Percentiles rank a stretch among this genome's conserved stretches.
Conservation (phyloP, 2,329 filamentous ascomycete species). For the Xylaria sp. region DNA sequence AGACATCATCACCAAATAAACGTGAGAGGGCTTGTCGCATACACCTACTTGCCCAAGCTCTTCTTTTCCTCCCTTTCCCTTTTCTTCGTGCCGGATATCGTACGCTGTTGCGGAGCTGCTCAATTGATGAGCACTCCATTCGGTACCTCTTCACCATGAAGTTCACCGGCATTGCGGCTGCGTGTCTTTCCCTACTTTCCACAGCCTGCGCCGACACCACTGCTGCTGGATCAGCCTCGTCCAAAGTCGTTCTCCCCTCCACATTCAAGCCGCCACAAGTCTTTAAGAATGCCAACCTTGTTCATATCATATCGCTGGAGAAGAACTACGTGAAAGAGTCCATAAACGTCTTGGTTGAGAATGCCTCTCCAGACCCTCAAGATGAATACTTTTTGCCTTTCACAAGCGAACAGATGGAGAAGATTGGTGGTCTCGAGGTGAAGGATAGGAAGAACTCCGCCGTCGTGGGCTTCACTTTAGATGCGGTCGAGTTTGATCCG, state of each 20-base stretch:
- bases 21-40: slow-evolving; percentile 32
- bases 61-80: slow-evolving; percentile 25
- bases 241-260: slow-evolving; percentile 68
- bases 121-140: slow-evolving; percentile 47
- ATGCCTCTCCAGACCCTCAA: slow-evolving; percentile 80
- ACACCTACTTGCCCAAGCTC: slow-evolving; percentile 33
- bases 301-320: slow-evolving; percentile 90
- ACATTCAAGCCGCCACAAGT: slow-evolving; percentile 87
- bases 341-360: slow-evolving; percentile 94
- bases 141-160: slow-evolving; percentile 54
- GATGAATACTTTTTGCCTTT: slow-evolving; percentile 93
- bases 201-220: slow-evolving; percentile 53
- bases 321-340: slow-evolving; percentile 91
- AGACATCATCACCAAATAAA: slow-evolving; percentile 30
- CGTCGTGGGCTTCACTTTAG: slow-evolving; percentile 73
- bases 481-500: slow-evolving; percentile 71
- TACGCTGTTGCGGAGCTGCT: slow-evolving; percentile 41
- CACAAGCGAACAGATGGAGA: slow-evolving; percentile 76
- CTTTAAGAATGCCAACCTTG: slow-evolving; percentile 92
- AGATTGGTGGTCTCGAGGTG: slow-evolving; percentile 87
- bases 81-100: slow-evolving; percentile 6
- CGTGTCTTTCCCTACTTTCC: slow-evolving; percentile 67
- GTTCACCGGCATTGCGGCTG: slow-evolving; percentile 63
- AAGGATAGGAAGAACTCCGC: slow-evolving; percentile 86
- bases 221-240: slow-evolving; percentile 55